phyloP scores from a whole-genome alignment of 1,284 basidiomycete genomes.

The Grifola frondosa region DNA sequence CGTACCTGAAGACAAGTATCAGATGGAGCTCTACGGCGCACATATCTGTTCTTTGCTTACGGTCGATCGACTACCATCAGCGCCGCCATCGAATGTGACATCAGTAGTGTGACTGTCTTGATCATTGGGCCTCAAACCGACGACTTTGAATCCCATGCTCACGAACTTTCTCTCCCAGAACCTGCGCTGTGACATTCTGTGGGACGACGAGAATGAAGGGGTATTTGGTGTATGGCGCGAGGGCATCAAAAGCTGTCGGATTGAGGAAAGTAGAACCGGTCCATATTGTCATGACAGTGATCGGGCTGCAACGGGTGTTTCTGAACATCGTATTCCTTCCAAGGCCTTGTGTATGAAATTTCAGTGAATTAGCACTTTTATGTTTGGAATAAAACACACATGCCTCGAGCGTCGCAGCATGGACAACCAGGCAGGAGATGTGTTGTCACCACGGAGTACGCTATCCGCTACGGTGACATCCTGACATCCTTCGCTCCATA shows the following conservation, averaged over 20 bases:
- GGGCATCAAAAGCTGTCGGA: slow-evolving; percentile 32
- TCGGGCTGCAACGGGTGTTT: slow-evolving; percentile 44
- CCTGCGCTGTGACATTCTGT: slow-evolving; percentile 47
- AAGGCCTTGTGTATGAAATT: too few species aligned
- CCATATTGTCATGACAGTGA: slow-evolving; percentile 26
- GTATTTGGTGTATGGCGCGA: slow-evolving; percentile 41
- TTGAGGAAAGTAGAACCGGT: slow-evolving; percentile 32
- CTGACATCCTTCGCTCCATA: slow-evolving; percentile 41
- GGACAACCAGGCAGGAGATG: slow-evolving; percentile 31
- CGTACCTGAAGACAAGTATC: slow-evolving; percentile 33
- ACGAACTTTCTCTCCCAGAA: slow-evolving; percentile 38
- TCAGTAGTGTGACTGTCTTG: slow-evolving; percentile 29
- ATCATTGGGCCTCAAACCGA: slow-evolving; percentile 22
- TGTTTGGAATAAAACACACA: too few species aligned
- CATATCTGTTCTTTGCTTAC: slow-evolving; percentile 37
- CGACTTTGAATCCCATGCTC: slow-evolving; percentile 36
- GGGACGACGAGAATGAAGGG: slow-evolving; percentile 46
- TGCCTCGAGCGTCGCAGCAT: slow-evolving; percentile 34
- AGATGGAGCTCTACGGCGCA: not conserved
- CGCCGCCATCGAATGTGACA: slow-evolving; percentile 52
- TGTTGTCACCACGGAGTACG: slow-evolving; percentile 22
- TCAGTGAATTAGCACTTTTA: too few species aligned
- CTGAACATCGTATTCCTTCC: slow-evolving; percentile 45
- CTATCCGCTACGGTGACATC: slow-evolving; percentile 51
- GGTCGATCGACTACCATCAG: slow-evolving; percentile 54